These are phyloP conservation scores for Suillus subaureus DNA, from an alignment of 768 basidiomycete genomes.

Conservation along the genomic window DNA sequence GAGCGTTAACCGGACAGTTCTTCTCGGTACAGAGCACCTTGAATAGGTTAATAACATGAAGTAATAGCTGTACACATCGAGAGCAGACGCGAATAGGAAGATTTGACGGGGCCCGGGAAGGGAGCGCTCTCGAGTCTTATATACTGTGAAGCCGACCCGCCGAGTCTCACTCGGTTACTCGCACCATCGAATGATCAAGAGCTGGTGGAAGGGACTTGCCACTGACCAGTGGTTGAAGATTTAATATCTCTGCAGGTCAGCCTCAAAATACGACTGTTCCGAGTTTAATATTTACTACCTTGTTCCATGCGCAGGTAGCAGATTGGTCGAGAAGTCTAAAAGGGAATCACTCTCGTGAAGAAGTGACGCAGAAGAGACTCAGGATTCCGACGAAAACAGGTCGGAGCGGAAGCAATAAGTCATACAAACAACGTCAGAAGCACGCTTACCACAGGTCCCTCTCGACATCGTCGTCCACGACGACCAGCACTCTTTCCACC, in stretches of 20 bases:
- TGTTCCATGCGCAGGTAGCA: background rate
- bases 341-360: background rate
- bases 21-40: background rate
- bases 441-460: conserved; percentile 14
- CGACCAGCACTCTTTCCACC: conserved; percentile 17
- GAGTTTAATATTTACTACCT: background rate
- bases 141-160: background rate
- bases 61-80: background rate
- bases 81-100: background rate
- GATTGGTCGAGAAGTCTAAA: conserved; percentile 1
- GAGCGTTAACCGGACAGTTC: background rate
- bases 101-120: no score
- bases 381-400: background rate
- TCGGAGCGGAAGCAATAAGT: conserved; percentile 6
- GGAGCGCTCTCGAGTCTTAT: background rate
- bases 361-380: background rate
- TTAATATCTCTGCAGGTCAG: background rate
- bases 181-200: conserved; percentile 1
- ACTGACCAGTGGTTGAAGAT: background rate
- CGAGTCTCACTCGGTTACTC: background rate
- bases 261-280: background rate
- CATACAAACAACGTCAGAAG: conserved; percentile 25
- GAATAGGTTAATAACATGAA: background rate
- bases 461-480: conserved; percentile 18
- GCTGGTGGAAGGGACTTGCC: background rate